A percentile compares a stretch with the other conserved stretches of the same genome.
Evolutionary conservation across 495 filamentous ascomycete species (phyloP).

Genomic region (Penicillium salamii): DNA sequence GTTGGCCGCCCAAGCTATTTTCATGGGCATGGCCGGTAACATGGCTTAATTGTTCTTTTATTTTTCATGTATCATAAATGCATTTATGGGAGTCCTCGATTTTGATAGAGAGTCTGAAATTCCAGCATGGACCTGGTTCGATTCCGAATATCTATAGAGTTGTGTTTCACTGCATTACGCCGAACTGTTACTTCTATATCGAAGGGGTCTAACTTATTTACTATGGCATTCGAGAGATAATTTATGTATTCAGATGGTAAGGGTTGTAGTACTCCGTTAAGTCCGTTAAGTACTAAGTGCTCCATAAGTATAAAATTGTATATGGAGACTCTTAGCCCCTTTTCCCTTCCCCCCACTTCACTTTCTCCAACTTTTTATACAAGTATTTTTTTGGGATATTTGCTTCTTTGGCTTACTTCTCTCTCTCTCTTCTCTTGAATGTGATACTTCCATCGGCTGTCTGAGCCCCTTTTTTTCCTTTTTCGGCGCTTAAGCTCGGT

Average conservation of each 20-base stretch:
- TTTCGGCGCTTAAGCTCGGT: slow-evolving; percentile 20
- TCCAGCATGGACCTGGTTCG: not conserved
- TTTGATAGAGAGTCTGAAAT: not conserved
- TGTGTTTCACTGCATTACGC: slow-evolving; percentile 2
- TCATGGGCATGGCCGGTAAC: slow-evolving; percentile 91
- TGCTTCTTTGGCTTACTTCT: too few species aligned
- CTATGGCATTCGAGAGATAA: too few species aligned
- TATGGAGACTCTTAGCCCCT: too few species aligned
- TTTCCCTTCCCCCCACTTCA: slow-evolving; percentile 2
- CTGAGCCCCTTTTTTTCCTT: slow-evolving; percentile 9
- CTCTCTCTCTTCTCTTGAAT: too few species aligned
- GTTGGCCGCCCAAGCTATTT: slow-evolving; percentile 86
- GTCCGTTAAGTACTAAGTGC: too few species aligned
- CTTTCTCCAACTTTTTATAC: slow-evolving; percentile 3
- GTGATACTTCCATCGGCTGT: slow-evolving; percentile 5
- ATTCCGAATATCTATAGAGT: not conserved
- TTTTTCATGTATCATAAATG: not conserved
- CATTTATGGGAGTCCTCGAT: not conserved
- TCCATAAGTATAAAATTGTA: too few species aligned
- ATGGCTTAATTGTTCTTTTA: slow-evolving; percentile 42
- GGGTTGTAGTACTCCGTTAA: too few species aligned
- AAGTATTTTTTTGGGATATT: not conserved
- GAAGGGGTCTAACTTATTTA: too few species aligned
- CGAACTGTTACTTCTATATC: too few species aligned
- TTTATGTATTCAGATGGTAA: too few species aligned